A percentile compares a stretch with the other conserved stretches of the same genome.
Conservation (phyloP, 106 monocot species). For the Dactylorhiza incarnata region DNA sequence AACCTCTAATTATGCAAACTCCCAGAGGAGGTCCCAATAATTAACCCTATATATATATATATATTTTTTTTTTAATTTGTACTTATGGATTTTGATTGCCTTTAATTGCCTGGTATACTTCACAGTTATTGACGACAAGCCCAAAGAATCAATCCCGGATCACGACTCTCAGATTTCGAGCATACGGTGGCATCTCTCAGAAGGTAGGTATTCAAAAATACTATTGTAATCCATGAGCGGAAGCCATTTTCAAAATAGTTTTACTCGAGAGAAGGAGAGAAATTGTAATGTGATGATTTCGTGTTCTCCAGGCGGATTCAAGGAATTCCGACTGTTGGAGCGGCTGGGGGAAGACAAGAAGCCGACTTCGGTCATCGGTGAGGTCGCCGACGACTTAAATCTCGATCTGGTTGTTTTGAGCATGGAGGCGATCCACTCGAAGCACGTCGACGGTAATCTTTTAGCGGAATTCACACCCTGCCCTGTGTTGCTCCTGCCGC, state of each 20-base stretch:
- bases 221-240: no score
- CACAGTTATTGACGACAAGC: constrained; percentile 90
- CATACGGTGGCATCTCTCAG: constrained; percentile 95
- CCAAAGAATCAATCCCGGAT: constrained; percentile 87
- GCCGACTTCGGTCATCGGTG: constrained; percentile 89
- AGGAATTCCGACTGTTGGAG: constrained; percentile 87
- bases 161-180: constrained; percentile 71
- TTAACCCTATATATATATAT: no score
- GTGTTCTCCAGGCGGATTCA: constrained; percentile 56
- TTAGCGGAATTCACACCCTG: constrained; percentile 96
- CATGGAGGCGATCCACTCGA: constrained; percentile 99
- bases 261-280: no score
- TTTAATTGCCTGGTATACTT: background rate
- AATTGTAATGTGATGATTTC: no score
- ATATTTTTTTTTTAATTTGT: background rate
- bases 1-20: no score
- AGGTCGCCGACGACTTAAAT: constrained; percentile 90
- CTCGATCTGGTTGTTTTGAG: constrained; percentile 87
- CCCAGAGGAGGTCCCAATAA: no score
- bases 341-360: constrained; percentile 86
- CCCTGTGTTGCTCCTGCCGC: constrained; percentile 86
- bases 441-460: constrained; percentile 94
- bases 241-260: no score
- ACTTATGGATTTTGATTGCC: background rate
- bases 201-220: constrained; percentile 48